Evolutionary conservation across 768 basidiomycete species (phyloP).

Genomic region (Suillus placidus): DNA sequence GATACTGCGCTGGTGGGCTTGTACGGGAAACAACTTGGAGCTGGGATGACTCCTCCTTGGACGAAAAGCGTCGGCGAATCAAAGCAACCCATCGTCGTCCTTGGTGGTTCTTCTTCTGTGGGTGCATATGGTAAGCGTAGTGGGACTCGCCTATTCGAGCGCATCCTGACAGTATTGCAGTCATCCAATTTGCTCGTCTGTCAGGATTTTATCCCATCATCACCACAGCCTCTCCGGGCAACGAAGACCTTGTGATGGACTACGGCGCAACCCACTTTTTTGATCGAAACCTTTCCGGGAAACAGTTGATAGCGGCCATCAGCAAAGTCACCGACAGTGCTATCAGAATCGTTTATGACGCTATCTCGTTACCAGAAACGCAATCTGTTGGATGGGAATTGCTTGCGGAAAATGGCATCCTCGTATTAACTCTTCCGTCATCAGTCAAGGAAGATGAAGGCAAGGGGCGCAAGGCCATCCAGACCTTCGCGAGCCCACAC

Average conservation of each 20-base stretch:
- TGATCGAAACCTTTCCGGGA: constrained; percentile 29
- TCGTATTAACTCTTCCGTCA: constrained; percentile 31
- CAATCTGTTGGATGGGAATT: constrained; percentile 36
- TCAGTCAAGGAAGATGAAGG: constrained; percentile 27
- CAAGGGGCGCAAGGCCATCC: constrained; percentile 22
- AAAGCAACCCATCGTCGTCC: constrained; percentile 47
- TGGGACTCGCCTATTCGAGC: constrained; percentile 8
- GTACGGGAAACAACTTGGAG: constrained; percentile 43
- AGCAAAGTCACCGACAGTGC: constrained; percentile 32
- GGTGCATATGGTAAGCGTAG: constrained; percentile 45
- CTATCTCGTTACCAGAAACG: constrained; percentile 36
- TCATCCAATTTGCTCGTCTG: constrained; percentile 42
- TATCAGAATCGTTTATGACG: constrained; percentile 33
- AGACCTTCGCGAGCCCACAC: constrained; percentile 29
- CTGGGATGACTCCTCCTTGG: constrained; percentile 43
- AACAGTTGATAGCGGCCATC: constrained; percentile 21
- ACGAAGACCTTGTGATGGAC: constrained; percentile 33
- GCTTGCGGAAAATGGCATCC: constrained; percentile 36
- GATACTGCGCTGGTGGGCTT: constrained; percentile 50
- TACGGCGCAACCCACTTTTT: constrained; percentile 45
- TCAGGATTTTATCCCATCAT: constrained; percentile 47
- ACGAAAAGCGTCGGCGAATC: constrained; percentile 36
- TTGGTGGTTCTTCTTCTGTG: constrained; percentile 51
- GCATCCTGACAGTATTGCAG: constrained; percentile 20
- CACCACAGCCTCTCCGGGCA: constrained; percentile 38